phyloP scores from a whole-genome alignment of 2,329 filamentous ascomycete genomes.

The Aspergillus cejpii region DNA sequence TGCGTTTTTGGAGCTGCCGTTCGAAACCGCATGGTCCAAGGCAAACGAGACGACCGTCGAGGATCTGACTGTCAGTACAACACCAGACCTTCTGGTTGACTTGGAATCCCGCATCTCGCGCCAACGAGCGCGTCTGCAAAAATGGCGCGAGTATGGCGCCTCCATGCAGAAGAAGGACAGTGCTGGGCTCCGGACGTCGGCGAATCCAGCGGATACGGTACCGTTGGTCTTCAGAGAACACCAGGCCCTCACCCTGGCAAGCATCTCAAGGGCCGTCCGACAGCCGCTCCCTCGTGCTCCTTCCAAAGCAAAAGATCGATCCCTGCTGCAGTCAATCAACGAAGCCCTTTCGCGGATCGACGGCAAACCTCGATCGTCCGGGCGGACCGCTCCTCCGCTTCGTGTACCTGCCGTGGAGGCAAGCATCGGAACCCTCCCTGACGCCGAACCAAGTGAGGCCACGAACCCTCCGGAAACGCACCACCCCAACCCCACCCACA shows the following conservation, averaged over 20 bases:
- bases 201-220: slow-evolving; percentile 9
- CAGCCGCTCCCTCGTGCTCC: slow-evolving; percentile 21
- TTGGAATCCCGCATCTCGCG: slow-evolving; percentile 60
- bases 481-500: neutral
- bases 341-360: slow-evolving; percentile 29
- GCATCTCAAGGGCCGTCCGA: slow-evolving; percentile 31
- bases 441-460: neutral
- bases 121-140: slow-evolving; percentile 62
- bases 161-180: slow-evolving; percentile 20
- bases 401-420: neutral
- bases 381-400: neutral
- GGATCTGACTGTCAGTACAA: slow-evolving; percentile 27
- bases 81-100: slow-evolving; percentile 52
- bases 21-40: slow-evolving; percentile 64
- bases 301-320: slow-evolving; percentile 25
- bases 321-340: slow-evolving; percentile 31
- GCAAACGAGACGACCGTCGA: slow-evolving; percentile 54
- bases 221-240: slow-evolving; percentile 33
- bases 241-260: slow-evolving; percentile 34
- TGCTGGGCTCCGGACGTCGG: neutral
- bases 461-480: neutral
- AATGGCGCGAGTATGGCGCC: slow-evolving; percentile 64
- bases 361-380: slow-evolving; percentile 14
- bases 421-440: neutral
- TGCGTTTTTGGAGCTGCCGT: slow-evolving; percentile 58